Evolutionary conservation across 352 stramenopile species (phyloP).

Genomic region (Phytophthora pluvialis): DNA sequence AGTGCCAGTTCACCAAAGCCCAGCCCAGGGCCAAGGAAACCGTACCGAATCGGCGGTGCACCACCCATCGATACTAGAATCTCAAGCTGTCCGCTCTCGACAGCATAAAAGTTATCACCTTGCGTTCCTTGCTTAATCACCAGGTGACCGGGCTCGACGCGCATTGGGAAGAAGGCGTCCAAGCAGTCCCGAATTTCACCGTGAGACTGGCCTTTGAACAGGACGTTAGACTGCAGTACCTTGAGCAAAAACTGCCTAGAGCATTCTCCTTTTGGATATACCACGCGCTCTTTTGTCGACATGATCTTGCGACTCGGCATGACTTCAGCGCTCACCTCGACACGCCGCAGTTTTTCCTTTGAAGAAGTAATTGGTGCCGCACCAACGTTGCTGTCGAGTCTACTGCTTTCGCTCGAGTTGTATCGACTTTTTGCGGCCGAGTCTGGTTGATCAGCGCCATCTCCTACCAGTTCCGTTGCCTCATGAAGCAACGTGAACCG

Average conservation of each 20-base stretch:
- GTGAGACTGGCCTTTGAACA: slow-evolving; percentile 70
- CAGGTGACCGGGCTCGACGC: slow-evolving; percentile 39
- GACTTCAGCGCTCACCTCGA: slow-evolving; percentile 82
- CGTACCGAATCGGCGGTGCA: slow-evolving; percentile 69
- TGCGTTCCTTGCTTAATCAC: slow-evolving; percentile 78
- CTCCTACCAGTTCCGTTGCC: slow-evolving; percentile 18
- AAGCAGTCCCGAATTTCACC: slow-evolving; percentile 71
- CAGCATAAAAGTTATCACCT: slow-evolving; percentile 81
- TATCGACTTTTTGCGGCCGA: slow-evolving; percentile 13
- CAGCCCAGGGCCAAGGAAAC: slow-evolving; percentile 59
- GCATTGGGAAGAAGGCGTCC: slow-evolving; percentile 76
- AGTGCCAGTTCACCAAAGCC: slow-evolving; percentile 97
- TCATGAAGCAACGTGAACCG: slow-evolving; percentile 27
- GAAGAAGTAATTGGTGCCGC: neutral
- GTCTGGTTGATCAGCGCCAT: slow-evolving; percentile 10
- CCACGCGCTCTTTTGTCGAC: slow-evolving; percentile 50
- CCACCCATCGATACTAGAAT: slow-evolving; percentile 69
- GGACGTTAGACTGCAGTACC: slow-evolving; percentile 75
- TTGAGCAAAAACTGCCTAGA: slow-evolving; percentile 65
- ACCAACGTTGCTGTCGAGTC: slow-evolving; percentile 8
- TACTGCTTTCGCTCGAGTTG: slow-evolving; percentile 8
- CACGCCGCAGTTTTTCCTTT: slow-evolving; percentile 46
- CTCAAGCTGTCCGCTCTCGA: slow-evolving; percentile 70
- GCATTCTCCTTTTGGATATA: slow-evolving; percentile 69
- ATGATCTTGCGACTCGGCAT: slow-evolving; percentile 78